Evolutionary conservation across 2,329 filamentous ascomycete species (phyloP).

Genomic region (Neurospora crassa): DNA sequence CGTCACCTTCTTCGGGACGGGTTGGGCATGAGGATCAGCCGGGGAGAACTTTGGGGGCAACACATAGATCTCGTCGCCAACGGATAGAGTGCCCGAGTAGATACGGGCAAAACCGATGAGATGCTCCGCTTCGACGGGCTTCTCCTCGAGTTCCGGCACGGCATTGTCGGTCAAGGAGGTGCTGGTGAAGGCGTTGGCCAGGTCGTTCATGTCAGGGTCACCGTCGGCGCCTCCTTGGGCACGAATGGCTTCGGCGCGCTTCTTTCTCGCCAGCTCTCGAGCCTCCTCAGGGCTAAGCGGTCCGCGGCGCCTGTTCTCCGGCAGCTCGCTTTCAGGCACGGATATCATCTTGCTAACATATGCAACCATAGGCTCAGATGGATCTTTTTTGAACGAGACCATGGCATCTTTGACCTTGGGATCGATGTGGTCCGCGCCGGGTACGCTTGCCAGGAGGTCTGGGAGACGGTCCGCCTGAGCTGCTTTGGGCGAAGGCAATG

Average conservation of each 20-base stretch:
- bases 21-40: conserved; percentile 58
- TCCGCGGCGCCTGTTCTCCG: conserved; percentile 70
- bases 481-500: conserved; percentile 70
- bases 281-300: conserved; percentile 84
- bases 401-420: conserved; percentile 67
- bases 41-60: conserved; percentile 90
- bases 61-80: conserved; percentile 87
- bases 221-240: conserved; percentile 53
- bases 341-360: conserved; percentile 99
- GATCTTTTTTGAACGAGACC: conserved; percentile 62
- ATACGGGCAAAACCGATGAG: conserved; percentile 90
- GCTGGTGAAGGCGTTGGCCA: conserved; percentile 52
- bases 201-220: conserved; percentile 40
- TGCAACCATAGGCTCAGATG: conserved; percentile 71
- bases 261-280: conserved; percentile 74
- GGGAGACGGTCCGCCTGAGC: conserved; percentile 78
- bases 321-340: conserved; percentile 82
- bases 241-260: conserved; percentile 77
- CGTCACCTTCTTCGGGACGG: conserved; percentile 71
- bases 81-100: conserved; percentile 80
- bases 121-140: conserved; percentile 67
- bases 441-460: conserved; percentile 67
- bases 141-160: conserved; percentile 37
- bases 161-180: conserved; percentile 46
- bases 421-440: conserved; percentile 64